Conservation (phyloP, 169 alveolate species). For the Cyclospora cayetanensis region DNA sequence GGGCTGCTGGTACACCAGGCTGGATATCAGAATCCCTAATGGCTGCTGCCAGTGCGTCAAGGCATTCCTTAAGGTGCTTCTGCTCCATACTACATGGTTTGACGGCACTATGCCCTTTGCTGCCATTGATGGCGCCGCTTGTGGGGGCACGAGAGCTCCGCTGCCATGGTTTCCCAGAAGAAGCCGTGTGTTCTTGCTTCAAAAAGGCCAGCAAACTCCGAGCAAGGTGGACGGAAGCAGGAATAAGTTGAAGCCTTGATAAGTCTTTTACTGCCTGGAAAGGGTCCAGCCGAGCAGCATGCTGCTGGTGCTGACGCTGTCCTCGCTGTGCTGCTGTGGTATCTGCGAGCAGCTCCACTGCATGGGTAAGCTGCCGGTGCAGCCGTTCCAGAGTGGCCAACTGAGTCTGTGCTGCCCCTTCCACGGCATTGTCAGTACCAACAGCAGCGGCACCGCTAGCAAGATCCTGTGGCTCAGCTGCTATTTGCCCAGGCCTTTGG, state of each 20-base stretch:
- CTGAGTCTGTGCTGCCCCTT: neutral
- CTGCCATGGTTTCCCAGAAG: too few species aligned
- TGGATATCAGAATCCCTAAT: neutral
- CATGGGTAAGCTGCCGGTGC: neutral
- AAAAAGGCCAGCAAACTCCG: constrained; percentile 17
- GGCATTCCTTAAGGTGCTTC: neutral
- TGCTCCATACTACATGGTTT: too few species aligned
- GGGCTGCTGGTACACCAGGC: neutral
- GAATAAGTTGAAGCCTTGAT: neutral
- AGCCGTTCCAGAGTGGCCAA: neutral
- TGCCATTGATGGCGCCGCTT: neutral
- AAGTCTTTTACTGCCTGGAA: neutral
- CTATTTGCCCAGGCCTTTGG: neutral
- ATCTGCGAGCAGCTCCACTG: neutral
- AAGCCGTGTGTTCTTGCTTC: neutral
- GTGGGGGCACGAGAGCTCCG: too few species aligned
- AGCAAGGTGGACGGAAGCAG: neutral
- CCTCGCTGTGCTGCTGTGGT: neutral
- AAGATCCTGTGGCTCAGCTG: neutral
- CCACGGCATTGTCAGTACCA: neutral
- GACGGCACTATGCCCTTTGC: neutral
- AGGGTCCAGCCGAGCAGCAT: neutral
- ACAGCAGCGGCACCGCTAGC: neutral
- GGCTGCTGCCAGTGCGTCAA: neutral
- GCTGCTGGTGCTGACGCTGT: neutral